A percentile compares a stretch with the other conserved stretches of the same genome.
These are phyloP conservation scores for Suillus cothurnatus DNA, from an alignment of 768 basidiomycete genomes.

Conservation along the genomic window DNA sequence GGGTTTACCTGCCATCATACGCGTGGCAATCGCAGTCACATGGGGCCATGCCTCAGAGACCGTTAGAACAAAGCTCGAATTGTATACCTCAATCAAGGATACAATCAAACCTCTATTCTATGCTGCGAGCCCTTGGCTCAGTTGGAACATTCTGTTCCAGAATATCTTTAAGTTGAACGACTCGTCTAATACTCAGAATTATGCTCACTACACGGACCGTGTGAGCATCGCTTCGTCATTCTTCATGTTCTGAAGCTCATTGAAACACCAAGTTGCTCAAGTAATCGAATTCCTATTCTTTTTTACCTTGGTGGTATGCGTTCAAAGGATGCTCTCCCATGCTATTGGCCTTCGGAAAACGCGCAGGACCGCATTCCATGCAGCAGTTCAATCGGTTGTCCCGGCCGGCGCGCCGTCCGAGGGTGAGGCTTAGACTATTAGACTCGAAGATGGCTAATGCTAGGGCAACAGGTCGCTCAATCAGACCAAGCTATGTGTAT, in stretches of 20 bases:
- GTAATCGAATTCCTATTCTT: conserved; percentile 80
- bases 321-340: conserved; percentile 71
- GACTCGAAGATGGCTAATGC: not conserved
- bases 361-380: no score
- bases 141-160: conserved; percentile 45
- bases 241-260: conserved; percentile 2
- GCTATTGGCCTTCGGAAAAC: no score
- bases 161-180: conserved; percentile 46
- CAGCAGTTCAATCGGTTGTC: no score
- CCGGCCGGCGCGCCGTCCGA: no score
- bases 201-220: conserved; percentile 51
- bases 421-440: no score
- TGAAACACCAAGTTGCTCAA: conserved; percentile 48
- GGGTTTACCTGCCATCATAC: conserved; percentile 63
- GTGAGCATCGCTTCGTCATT: conserved; percentile 36
- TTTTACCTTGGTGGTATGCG: conserved; percentile 61
- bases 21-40: conserved; percentile 51
- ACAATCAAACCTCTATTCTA: no score
- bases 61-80: conserved; percentile 55
- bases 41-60: conserved; percentile 81
- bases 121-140: no score
- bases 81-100: no score
- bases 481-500: not conserved
- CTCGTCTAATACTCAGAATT: no score
- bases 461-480: not conserved